These are phyloP conservation scores for Verruconis gallopava DNA, from an alignment of 2,329 filamentous ascomycete genomes.

Conservation along the genomic window DNA sequence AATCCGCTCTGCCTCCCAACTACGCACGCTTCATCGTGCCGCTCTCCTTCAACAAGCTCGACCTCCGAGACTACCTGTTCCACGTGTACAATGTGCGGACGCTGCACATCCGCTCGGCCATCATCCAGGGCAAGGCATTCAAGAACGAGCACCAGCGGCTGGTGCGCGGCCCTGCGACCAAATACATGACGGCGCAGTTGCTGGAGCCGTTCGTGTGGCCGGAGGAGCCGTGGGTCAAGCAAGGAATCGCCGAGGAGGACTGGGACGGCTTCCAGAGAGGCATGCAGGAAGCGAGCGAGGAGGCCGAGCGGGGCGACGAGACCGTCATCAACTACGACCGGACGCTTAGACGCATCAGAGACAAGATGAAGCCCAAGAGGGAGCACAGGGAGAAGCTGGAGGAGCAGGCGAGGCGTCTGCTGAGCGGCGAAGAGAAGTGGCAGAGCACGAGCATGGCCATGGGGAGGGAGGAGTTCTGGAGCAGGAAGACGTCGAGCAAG, in stretches of 20 bases:
- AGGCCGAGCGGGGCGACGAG: not conserved
- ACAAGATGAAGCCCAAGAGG: slow-evolving; percentile 19
- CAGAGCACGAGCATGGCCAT: slow-evolving; percentile 16
- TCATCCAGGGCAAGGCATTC: slow-evolving; percentile 46
- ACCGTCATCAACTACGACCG: not conserved
- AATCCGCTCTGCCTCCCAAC: slow-evolving; percentile 59
- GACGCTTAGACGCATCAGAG: slow-evolving; percentile 12
- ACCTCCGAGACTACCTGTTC: slow-evolving; percentile 87
- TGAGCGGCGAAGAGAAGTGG: slow-evolving; percentile 23
- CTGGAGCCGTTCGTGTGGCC: slow-evolving; percentile 82
- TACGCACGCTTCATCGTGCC: slow-evolving; percentile 87
- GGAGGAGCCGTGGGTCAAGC: slow-evolving; percentile 36
- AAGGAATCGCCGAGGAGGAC: slow-evolving; percentile 29
- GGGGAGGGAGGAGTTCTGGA: slow-evolving; percentile 1
- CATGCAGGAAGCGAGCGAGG: not conserved
- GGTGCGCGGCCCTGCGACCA: slow-evolving; percentile 58
- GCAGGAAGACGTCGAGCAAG: not conserved
- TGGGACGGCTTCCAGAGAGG: slow-evolving; percentile 33
- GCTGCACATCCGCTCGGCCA: slow-evolving; percentile 61
- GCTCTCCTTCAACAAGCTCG: slow-evolving; percentile 87
- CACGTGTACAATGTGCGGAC: slow-evolving; percentile 70
- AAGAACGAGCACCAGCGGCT: slow-evolving; percentile 29
- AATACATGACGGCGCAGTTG: slow-evolving; percentile 93
- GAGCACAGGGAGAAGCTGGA: slow-evolving; percentile 15
- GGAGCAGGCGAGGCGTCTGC: slow-evolving; percentile 12